These are phyloP conservation scores for Nosema muscidifuracis DNA, from an alignment of 371 early-diverging fungal species.

Conservation along the genomic window DNA sequence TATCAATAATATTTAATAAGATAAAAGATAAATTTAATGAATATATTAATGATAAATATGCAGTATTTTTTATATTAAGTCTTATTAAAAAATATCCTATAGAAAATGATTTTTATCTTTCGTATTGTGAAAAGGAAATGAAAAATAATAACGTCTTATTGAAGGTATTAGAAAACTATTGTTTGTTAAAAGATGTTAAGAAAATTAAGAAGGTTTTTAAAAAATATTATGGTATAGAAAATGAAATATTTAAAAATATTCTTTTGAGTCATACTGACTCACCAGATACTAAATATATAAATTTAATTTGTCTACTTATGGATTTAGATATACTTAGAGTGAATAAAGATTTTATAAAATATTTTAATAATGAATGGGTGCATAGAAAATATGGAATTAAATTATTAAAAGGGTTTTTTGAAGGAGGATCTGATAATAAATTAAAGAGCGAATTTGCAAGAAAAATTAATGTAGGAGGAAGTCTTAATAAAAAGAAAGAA, in stretches of 20 bases:
- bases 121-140: neutral
- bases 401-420: conserved; percentile 21
- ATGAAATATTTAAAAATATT: conserved; percentile 14
- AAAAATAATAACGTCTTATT: conserved; percentile 48
- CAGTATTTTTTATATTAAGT: conserved; percentile 50
- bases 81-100: conserved; percentile 35
- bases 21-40: conserved; percentile 35
- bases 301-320: conserved; percentile 22
- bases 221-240: conserved; percentile 4
- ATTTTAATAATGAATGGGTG: conserved; percentile 14
- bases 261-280: conserved; percentile 7
- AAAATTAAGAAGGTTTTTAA: conserved; percentile 22
- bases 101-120: conserved; percentile 17
- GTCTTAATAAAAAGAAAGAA: neutral
- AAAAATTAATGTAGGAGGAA: neutral
- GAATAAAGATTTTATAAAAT: conserved; percentile 18
- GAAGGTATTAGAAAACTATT: conserved; percentile 2
- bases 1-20: conserved; percentile 32
- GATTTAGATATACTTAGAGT: conserved; percentile 11
- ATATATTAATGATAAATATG: conserved; percentile 35
- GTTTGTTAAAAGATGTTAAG: neutral
- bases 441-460: conserved; percentile 10
- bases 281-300: conserved; percentile 32
- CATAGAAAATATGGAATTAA: conserved; percentile 20
- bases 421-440: conserved; percentile 13